Base-by-base conservation (phyloP, 208 protist species). In the Acanthamoeba healyi region DNA sequence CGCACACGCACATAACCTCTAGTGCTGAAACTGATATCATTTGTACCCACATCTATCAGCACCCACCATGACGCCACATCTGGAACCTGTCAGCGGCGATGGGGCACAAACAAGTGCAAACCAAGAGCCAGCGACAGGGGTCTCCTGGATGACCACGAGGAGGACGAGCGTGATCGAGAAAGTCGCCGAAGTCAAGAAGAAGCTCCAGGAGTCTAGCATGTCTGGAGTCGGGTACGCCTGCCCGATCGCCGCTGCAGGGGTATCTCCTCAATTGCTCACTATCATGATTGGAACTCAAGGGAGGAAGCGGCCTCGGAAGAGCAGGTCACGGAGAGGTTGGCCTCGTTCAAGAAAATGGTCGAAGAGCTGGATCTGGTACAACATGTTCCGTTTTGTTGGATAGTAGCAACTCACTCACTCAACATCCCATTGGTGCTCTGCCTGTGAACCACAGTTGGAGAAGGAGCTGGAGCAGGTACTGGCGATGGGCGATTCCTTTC, bases 401-500 rank as follows among this genome's bases (percentile, higher is more conserved):
- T 51, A 17, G 22, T 36, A 1, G 32, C 9, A 74, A 0, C 0
- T 10, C 65, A 12, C 9, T n/a, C 19, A 17, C 56, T 7, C 56
- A n/a, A 29, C 17, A 38, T 34, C 0, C 0, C 34, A 38, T 24
- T 19, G 63, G 4, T 10, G 10, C n/a, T n/a, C n/a, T n/a, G n/a
- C 6, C 0, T 40, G 34, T 74, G 65, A 17, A 24, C 17, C 6
- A 24, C 65, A 84, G 74, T 29, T 84, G 74, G 74, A 84, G 26
- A 84, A 84, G 42, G 74, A 84, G 42, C 42, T 84, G 74, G 74
- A 84, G 42, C 19, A 51, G 29, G 74, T 84, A 12, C 26, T 84
- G 74, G 34, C 74, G 7, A 84, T 84, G 74, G 74, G 74, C 40
- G 74, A 84, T 51, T 84, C 74, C 40, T 84, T 84, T 19, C 26